These are phyloP conservation scores for Yamadazyma conglobata DNA, from an alignment of 1,139 yeast species.

Conservation along the genomic window DNA sequence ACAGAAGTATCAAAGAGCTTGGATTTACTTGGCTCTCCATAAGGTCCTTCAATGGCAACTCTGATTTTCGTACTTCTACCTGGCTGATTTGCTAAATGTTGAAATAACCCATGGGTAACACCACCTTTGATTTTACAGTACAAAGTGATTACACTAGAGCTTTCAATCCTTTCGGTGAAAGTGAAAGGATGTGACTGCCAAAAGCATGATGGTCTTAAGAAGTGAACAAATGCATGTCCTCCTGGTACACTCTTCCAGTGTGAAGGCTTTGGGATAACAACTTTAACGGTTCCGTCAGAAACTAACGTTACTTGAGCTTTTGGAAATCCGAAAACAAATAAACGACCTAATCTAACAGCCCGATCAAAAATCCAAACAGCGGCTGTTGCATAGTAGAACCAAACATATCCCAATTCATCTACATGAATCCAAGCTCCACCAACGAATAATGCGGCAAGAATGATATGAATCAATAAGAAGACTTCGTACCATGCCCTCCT, in stretches of 20 bases:
- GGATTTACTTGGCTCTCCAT: constrained; percentile 33
- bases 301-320: constrained; percentile 30
- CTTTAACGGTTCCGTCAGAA: constrained; percentile 38
- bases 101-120: constrained; percentile 29
- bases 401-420: constrained; percentile 35
- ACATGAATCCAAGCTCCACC: constrained; percentile 45
- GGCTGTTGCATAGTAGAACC: constrained; percentile 35
- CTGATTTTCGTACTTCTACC: constrained; percentile 23
- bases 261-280: constrained; percentile 37
- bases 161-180: constrained; percentile 23
- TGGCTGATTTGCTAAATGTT: constrained; percentile 26
- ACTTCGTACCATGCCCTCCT: constrained; percentile 44
- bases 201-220: constrained; percentile 32
- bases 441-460: constrained; percentile 38
- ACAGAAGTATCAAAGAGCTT: constrained; percentile 30
- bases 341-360: constrained; percentile 30
- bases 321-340: constrained; percentile 38
- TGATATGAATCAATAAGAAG: constrained; percentile 39
- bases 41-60: constrained; percentile 43
- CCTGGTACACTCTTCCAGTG: constrained; percentile 46
- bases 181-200: constrained; percentile 48
- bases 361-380: constrained; percentile 47
- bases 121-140: constrained; percentile 39
- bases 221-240: constrained; percentile 50
- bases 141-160: constrained; percentile 22